Conservation (phyloP, 768 basidiomycete genomes). For the Russula compacta region DNA sequence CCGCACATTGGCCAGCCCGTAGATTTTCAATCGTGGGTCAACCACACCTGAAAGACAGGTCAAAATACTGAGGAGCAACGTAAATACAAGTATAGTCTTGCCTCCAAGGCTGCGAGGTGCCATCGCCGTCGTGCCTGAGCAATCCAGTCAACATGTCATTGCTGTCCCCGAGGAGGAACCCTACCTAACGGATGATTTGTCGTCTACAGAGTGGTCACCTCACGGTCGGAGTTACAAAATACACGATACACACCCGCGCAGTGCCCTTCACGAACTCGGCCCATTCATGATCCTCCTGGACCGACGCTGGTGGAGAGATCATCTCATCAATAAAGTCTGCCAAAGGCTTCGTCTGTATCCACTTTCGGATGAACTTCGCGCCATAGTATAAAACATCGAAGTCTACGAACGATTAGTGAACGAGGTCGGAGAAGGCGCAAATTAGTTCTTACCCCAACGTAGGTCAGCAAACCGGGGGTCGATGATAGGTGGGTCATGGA, state of each 20-base stretch:
- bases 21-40: constrained; percentile 14
- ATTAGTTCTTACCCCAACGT: constrained; percentile 10
- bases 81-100: not conserved
- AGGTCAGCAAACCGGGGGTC: constrained; percentile 15
- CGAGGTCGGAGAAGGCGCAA: not conserved
- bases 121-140: constrained; percentile 15
- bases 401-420: not conserved
- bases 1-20: constrained; percentile 15
- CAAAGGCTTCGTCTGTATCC: constrained; percentile 14
- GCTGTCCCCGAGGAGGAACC: not conserved
- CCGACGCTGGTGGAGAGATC: constrained; percentile 12
- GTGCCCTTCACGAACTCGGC: constrained; percentile 9
- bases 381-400: constrained; percentile 15
- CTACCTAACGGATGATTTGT: constrained; percentile 17
- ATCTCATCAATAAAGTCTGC: constrained; percentile 6
- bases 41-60: constrained; percentile 11
- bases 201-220: not conserved
- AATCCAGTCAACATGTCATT: not conserved
- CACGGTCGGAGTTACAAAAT: not conserved
- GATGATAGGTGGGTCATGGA: constrained; percentile 6
- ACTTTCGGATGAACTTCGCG: constrained; percentile 14
- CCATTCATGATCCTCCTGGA: constrained; percentile 9
- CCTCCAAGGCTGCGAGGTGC: constrained; percentile 18
- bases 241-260: constrained; percentile 9
- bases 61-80: not conserved